Base-by-base conservation (phyloP, 371 early-diverging fungal species). In the Vairimorpha ceranae region DNA sequence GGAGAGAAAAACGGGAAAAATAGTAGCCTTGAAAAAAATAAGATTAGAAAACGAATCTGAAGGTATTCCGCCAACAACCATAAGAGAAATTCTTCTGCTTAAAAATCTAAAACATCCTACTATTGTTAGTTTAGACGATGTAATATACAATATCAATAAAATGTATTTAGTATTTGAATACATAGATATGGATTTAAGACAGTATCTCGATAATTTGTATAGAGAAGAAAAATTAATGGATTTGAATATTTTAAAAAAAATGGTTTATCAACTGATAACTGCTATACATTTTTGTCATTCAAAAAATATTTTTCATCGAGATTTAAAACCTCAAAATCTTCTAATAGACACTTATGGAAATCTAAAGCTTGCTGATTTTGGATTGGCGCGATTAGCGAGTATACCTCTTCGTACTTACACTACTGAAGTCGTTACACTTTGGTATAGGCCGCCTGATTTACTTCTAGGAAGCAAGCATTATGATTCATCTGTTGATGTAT, bases 201-300 rank as follows among this genome's bases (percentile, higher is more conserved):
- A 83, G 86, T 91, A 86, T 87, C 88, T 84, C 91, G 88, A 90
- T 89, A 7, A 88, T 88, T 64, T 85, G 89, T 64, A 88, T 88
- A 52, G 43, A 38, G 56, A 72, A n/a, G 70, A 67, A 3, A 76
- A 36, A 35, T 4, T 36, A 32, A 41, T 79, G 10, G 0, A 65
- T 10, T 8, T 23, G 1, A 41, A 72, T 4, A 60, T 70, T 25
- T 45, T 78, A 30, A 71, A 58, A 63, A 71, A 75, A 67, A 79
- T 80, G 73, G 38, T 75, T 3, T 92, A 93, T 83, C 97, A 98
- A 84, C 90, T 98, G 35, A 89, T 96, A 29, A 91, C 91, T 77
- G 97, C 96, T 0, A 90, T 96, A 14, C 93, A 93, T 78, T 95
- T 93, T 83, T 95, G 96, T 82, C 99, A 98, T 84, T 86, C 92